These are phyloP conservation scores for Arthrinium phaeospermum DNA, from an alignment of 2,329 filamentous ascomycete species.

Conservation along the genomic window DNA sequence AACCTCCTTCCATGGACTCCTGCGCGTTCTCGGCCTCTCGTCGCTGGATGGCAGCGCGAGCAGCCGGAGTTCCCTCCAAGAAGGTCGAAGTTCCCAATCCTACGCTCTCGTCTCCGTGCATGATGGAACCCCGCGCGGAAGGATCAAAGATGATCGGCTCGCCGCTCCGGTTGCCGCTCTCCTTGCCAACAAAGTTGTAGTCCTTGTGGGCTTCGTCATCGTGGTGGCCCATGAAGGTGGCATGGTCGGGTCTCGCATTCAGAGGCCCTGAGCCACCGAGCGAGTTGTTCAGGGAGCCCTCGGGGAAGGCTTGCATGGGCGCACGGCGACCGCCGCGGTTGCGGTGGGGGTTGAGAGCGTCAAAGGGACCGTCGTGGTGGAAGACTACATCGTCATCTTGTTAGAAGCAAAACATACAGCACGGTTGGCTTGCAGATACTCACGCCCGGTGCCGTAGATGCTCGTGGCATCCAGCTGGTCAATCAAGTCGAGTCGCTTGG, in stretches of 20 bases:
- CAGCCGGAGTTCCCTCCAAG: slow-evolving; percentile 89
- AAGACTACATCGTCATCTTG: slow-evolving; percentile 69
- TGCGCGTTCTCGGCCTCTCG: slow-evolving; percentile 73
- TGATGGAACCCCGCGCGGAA: slow-evolving; percentile 67
- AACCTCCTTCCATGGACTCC: slow-evolving; percentile 57
- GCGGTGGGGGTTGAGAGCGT: slow-evolving; percentile 92
- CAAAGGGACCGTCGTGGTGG: slow-evolving; percentile 96
- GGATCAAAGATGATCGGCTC: slow-evolving; percentile 70
- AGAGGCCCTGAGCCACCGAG: slow-evolving; percentile 87
- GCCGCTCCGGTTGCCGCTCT: slow-evolving; percentile 39
- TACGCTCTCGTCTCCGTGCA: slow-evolving; percentile 83
- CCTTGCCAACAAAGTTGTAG: slow-evolving; percentile 55
- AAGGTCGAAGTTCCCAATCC: slow-evolving; percentile 95
- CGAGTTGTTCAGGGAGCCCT: slow-evolving; percentile 89
- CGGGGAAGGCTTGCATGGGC: slow-evolving; percentile 96
- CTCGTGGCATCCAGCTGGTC: slow-evolving; percentile 96
- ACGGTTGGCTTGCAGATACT: slow-evolving; percentile 44
- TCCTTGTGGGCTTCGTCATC: slow-evolving; percentile 88
- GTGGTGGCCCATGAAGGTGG: slow-evolving; percentile 81
- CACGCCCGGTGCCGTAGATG: slow-evolving; percentile 91
- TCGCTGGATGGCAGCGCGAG: slow-evolving; percentile 77
- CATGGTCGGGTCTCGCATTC: slow-evolving; percentile 81
- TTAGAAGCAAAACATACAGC: slow-evolving; percentile 22
- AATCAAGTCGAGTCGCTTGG: slow-evolving; percentile 76
- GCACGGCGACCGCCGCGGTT: slow-evolving; percentile 84